These are phyloP conservation scores for Ceratocystis cubensis DNA, from an alignment of 2,329 filamentous ascomycete species.

Conservation along the genomic window DNA sequence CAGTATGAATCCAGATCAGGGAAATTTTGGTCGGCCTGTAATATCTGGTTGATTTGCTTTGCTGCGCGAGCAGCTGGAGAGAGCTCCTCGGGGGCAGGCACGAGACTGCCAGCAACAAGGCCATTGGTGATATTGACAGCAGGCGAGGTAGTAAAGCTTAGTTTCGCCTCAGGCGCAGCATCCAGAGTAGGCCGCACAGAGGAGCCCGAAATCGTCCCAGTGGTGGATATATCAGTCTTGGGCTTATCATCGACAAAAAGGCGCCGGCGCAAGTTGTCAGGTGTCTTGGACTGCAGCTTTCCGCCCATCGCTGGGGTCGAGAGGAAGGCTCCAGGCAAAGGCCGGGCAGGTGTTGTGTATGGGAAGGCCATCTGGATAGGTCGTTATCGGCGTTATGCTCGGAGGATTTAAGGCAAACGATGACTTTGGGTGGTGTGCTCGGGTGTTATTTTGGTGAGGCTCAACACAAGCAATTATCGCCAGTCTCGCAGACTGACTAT, in stretches of 20 bases:
- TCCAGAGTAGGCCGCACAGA: background rate
- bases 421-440: background rate
- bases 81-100: conserved; percentile 31
- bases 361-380: conserved; percentile 39
- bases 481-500: background rate
- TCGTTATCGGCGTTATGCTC: background rate
- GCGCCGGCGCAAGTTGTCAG: conserved; percentile 39
- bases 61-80: conserved; percentile 70
- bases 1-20: conserved; percentile 85
- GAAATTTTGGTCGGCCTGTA: conserved; percentile 66
- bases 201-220: background rate
- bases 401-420: background rate
- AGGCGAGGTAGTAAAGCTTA: conserved; percentile 17
- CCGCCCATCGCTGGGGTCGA: conserved; percentile 55
- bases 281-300: conserved; percentile 25
- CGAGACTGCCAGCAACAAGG: conserved; percentile 15
- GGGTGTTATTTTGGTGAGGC: no score
- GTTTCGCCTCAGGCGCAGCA: conserved; percentile 21
- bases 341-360: conserved; percentile 53
- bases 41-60: conserved; percentile 65
- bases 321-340: conserved; percentile 62
- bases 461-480: background rate
- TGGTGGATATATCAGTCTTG: background rate
- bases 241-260: conserved; percentile 33
- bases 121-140: conserved; percentile 15